phyloP scores from a whole-genome alignment of 2,329 filamentous ascomycete genomes.

The Aspergillus hiratsukae region DNA sequence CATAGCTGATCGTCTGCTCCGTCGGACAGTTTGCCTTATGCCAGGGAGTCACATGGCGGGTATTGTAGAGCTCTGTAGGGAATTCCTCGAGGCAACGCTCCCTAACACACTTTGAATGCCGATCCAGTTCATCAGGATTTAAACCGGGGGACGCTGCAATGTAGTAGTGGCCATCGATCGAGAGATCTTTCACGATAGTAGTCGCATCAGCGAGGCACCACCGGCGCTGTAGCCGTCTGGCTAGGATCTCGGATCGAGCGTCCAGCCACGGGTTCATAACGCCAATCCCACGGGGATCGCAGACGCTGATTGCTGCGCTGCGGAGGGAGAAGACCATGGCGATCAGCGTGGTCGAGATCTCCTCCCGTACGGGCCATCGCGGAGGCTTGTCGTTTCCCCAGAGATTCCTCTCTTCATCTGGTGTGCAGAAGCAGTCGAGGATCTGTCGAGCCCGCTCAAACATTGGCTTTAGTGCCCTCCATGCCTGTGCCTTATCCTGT shows the following conservation, averaged over 20 bases:
- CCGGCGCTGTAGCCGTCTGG: slow-evolving; percentile 4
- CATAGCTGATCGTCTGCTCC: slow-evolving; percentile 1
- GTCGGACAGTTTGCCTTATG: slow-evolving; percentile 2
- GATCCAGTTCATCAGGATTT: slow-evolving; percentile 6
- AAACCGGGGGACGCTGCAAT: slow-evolving; percentile 6
- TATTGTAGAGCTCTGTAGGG: slow-evolving; percentile 5
- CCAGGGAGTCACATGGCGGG: slow-evolving; percentile 4
- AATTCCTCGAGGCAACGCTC: slow-evolving; percentile 9
- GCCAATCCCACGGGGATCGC: not conserved
- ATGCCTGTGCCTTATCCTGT: not conserved
- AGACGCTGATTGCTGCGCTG: slow-evolving; percentile 2
- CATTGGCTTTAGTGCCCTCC: not conserved
- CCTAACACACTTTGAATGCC: slow-evolving; percentile 8
- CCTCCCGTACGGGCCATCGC: slow-evolving; percentile 11
- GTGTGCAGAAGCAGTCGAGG: slow-evolving; percentile 8
- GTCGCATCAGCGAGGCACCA: slow-evolving; percentile 12
- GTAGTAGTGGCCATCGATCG: slow-evolving; percentile 15
- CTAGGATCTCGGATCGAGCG: slow-evolving; percentile 8
- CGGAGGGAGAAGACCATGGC: slow-evolving; percentile 8
- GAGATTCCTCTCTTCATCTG: not conserved
- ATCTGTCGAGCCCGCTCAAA: slow-evolving; percentile 5
- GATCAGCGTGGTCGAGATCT: slow-evolving; percentile 11
- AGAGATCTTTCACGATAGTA: slow-evolving; percentile 8
- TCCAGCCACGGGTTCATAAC: not conserved
- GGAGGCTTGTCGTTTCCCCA: slow-evolving; percentile 4